Evolutionary conservation across 1,139 yeast genomes (phyloP), one percentile per base, ranked within the genome.

Genomic region (Geotrichum bryndzae): DNA sequence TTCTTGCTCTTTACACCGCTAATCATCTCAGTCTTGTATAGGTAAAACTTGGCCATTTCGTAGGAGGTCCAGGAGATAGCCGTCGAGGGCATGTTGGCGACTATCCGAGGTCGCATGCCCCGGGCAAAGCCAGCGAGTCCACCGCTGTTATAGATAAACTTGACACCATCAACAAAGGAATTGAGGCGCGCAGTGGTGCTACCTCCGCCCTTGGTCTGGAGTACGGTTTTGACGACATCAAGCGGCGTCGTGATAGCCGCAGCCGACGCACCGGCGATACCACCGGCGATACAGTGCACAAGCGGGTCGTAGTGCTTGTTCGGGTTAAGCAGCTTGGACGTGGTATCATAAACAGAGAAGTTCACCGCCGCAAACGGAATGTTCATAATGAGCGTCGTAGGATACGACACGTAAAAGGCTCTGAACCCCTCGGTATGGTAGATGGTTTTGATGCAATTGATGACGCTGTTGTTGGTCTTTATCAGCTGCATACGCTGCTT

Each of bases 31-130:
- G 25, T 23, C 27, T 11, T 23, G 27, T 18, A 50, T n/a, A 50
- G 29, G 13, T 50, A 27, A 23, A 50, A 50, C 76, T 94, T 94
- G 53, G 97, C 98, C 95, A 92, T 89, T 74, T 94, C 99, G 74
- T 95, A 94, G 25, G 97, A 92, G 1, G 98, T 94, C 99, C 99
- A 94, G 66, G 96, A 87, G 65, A 94, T 92, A 41, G 99, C 99
- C 15, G 99, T 92, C 57, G 96, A 88, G 27, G 99, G 99, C 73
- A 94, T 92, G 74, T 92, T 91, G 67, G 95, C 90, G 51, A 94
- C 86, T 60, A 95, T 86, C 74, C 99, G 84, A 57, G 99, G 98
- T 72, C 87, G 86, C 71, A 92, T 79, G 35, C 99, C 99, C 70
- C 96, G 81, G 70, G 82, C 74, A 74, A 94, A 92, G 0, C 96